Evolutionary conservation across 345 rosid genomes (phyloP), one percentile per base, ranked within the genome.

Genomic region (Crucihimalaya himalaica): DNA sequence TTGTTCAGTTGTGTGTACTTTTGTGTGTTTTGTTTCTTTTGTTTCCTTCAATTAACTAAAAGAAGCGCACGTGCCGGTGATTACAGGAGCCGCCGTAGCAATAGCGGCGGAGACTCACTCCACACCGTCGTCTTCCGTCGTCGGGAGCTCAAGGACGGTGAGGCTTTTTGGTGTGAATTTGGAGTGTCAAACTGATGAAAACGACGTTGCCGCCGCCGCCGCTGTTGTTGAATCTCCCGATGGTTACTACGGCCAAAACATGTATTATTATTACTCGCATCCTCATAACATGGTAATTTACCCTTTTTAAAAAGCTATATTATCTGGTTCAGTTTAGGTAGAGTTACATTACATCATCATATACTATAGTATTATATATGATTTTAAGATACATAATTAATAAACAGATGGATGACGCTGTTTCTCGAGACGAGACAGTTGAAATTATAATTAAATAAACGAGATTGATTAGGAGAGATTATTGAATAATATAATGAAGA

Each of bases 161-260:
- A 87, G 98, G 84, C 82, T 93, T 0, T 93, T 93, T 54, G 98
- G 98, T 34, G 97, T 93, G 75, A 86, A 93, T 78, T 39, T 93
- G 81, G 96, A 93, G 74, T 93, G 96, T 78, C 91, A 89, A 71
- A 82, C 78, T 10, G 90, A 86, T 10, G 88, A 68, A 32, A 59
- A 82, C 9, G 90, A 86, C n/a, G 25, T 23, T 23, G 51, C 61
- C 11, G 20, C 66, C 8, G 16, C 31, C 5, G 2, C 66, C 12
- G 50, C 66, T 8, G 64, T 35, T 12, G 57, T 78, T 4, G 84
- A 81, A 58, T 77, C 86, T 37, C 78, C 85, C 10, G 91, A 85
- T 42, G 82, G 76, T 48, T 83, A 68, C 15, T 48, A 77, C 68
- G 76, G 63, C 68, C 68, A 63, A 40, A 71, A 71, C 77, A 64